Percentiles rank a stretch among this genome's conserved stretches.
Evolutionary conservation across 2,329 filamentous ascomycete species (phyloP).

Genomic region (Phialemoniopsis sp.): DNA sequence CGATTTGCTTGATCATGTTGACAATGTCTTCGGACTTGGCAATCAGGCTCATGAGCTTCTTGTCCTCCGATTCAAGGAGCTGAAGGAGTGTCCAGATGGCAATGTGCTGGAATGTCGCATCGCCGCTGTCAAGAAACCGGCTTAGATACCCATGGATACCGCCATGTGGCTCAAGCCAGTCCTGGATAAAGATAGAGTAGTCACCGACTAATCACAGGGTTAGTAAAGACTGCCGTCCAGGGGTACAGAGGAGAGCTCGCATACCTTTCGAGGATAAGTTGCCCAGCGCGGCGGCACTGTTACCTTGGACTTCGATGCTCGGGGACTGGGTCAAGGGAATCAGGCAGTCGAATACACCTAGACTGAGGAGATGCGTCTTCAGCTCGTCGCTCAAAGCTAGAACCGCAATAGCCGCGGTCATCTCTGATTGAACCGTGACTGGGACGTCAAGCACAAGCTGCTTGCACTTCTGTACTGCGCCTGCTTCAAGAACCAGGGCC

Average conservation of each 20-base stretch:
- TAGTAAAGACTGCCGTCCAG: background rate
- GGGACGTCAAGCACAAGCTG: constrained; percentile 91
- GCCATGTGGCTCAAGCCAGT: constrained; percentile 88
- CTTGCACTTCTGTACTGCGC: constrained; percentile 97
- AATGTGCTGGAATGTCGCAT: constrained; percentile 98
- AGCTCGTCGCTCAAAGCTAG: constrained; percentile 93
- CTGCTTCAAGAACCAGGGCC: constrained; percentile 91
- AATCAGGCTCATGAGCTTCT: constrained; percentile 82
- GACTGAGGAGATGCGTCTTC: constrained; percentile 82
- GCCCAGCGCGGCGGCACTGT: constrained; percentile 91
- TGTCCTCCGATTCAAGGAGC: constrained; percentile 91
- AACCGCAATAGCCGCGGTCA: constrained; percentile 99
- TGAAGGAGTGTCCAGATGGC: constrained; percentile 97
- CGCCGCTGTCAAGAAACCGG: constrained; percentile 88
- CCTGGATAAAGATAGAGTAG: constrained; percentile 91
- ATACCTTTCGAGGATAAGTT: constrained; percentile 96
- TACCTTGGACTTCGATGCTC: constrained; percentile 97
- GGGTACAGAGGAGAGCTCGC: constrained; percentile 10
- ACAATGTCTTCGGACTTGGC: constrained; percentile 88
- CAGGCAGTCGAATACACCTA: constrained; percentile 93
- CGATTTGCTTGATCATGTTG: constrained; percentile 85
- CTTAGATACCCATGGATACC: constrained; percentile 94
- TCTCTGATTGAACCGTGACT: constrained; percentile 93
- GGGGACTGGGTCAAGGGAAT: constrained; percentile 93
- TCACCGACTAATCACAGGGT: constrained; percentile 67